phyloP scores from a whole-genome alignment of 2,329 filamentous ascomycete species.

The Penicillium sp. region DNA sequence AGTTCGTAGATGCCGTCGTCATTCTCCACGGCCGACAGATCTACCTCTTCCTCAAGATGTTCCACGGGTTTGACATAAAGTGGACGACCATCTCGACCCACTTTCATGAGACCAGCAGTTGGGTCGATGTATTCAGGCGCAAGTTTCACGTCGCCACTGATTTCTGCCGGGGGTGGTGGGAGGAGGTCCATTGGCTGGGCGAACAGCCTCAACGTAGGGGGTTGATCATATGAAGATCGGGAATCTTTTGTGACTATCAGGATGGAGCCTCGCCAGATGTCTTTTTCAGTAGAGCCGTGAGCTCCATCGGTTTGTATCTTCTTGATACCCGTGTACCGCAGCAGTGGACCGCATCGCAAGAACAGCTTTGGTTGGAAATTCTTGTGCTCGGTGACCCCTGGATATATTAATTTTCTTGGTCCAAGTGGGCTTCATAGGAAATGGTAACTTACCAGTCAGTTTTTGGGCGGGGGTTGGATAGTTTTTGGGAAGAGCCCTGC shows the following conservation, averaged over 20 bases:
- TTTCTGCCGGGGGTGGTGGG: conserved; percentile 66
- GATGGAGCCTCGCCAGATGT: conserved; percentile 87
- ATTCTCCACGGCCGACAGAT: conserved; percentile 72
- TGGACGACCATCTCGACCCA: conserved; percentile 77
- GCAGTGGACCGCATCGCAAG: conserved; percentile 80
- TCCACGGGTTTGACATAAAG: conserved; percentile 88
- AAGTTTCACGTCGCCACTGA: conserved; percentile 58
- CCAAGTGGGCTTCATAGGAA: not conserved
- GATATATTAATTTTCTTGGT: conserved; percentile 6
- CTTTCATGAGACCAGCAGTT: conserved; percentile 76
- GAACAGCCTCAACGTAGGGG: conserved; percentile 75
- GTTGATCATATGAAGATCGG: conserved; percentile 72
- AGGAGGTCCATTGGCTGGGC: conserved; percentile 77
- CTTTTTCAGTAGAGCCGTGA: conserved; percentile 50
- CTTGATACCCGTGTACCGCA: conserved; percentile 86
- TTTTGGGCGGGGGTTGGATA: conserved; percentile 33
- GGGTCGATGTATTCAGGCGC: conserved; percentile 80
- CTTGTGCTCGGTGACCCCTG: conserved; percentile 49
- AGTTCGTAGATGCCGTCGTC: conserved; percentile 78
- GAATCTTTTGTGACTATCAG: conserved; percentile 92
- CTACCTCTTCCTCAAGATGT: conserved; percentile 68
- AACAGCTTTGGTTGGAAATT: conserved; percentile 78
- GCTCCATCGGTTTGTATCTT: conserved; percentile 34
- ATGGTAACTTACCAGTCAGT: conserved; percentile 25
- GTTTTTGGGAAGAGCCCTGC: conserved; percentile 38